Evolutionary conservation across 2,329 filamentous ascomycete species (phyloP), one percentile per base, ranked within the genome.

Genomic region (Diplodia intermedia): DNA sequence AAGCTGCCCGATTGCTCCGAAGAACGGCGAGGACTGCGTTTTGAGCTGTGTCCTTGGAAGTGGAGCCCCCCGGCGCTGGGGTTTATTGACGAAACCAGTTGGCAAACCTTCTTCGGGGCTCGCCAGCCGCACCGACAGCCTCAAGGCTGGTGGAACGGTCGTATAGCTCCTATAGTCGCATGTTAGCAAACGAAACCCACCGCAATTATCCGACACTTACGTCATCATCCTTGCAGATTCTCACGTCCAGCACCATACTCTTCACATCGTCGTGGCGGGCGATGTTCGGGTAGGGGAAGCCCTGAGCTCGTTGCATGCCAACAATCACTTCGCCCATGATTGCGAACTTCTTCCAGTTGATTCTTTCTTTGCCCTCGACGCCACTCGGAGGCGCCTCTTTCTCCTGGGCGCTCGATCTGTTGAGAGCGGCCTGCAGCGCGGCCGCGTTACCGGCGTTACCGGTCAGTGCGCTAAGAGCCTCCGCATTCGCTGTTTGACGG

Each of bases 321-420:
- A 97, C 84, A 65, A 98, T 86, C 5, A 97, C 91, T 73, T 98
- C 94, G 7, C 94, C 94, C 80, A 98, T 89, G 38, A 99, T 90
- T 79, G 98, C 94, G 74, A 98, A 99, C 77, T 99, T 99, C 80
- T 91, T 93, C 95, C 95, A 99, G 77, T 98, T 98, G 77, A 99
- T 92, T 63, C 92, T 85, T 70, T 92, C 79, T 88, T 71, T 79
- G 26, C 77, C 77, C 18, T 69, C 71, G 0, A 80, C 75, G 18
- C 77, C 78, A 1, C 76, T 74, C 0, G 75, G 77, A 9, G 77
- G 77, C 20, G 78, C 76, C 66, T 80, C 78, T 85, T 88, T 69
- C 88, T 68, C 66, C 47, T 60, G 54, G 11, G 33, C 20, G 18
- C 50, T 62, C 18, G 49, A 47, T 26, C 85, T 2, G 87, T 56